Evolutionary conservation across 352 stramenopile species (phyloP).

Genomic region (Elongisporangium prolatum): DNA sequence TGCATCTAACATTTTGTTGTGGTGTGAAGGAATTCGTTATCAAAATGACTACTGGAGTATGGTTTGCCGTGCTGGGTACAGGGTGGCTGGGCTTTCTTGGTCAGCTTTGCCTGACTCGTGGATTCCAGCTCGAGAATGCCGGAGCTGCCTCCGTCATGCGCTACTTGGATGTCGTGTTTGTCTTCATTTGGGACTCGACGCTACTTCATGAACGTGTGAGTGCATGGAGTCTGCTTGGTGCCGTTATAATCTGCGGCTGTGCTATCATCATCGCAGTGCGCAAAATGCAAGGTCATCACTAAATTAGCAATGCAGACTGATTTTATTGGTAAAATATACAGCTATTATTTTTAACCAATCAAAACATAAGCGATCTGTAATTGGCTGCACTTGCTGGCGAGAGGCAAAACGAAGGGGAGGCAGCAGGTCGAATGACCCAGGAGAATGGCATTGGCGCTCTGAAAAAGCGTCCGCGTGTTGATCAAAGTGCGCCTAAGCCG

Average conservation of each 20-base stretch:
- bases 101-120: conserved; percentile 52
- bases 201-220: conserved; percentile 34
- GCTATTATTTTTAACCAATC: not conserved
- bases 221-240: conserved; percentile 37
- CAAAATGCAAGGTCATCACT: conserved; percentile 17
- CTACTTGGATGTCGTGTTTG: conserved; percentile 47
- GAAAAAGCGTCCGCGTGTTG: conserved; percentile 6
- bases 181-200: conserved; percentile 43
- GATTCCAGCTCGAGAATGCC: conserved; percentile 57
- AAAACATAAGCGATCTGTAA: conserved; percentile 2
- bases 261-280: conserved; percentile 17
- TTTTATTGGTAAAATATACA: conserved; percentile 2
- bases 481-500: conserved; percentile 8
- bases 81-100: conserved; percentile 38
- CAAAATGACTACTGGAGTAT: conserved; percentile 13
- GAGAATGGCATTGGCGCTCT: not conserved
- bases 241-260: conserved; percentile 26
- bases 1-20: no score
- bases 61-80: conserved; percentile 26
- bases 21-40: conserved; percentile 26
- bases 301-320: conserved; percentile 5
- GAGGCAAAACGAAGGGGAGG: conserved; percentile 1
- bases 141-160: conserved; percentile 43
- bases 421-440: conserved; percentile 3
- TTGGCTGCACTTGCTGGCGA: conserved; percentile 6